These are phyloP conservation scores for Schwanniomyces sp. DNA, from an alignment of 805 yeast species.

Conservation along the genomic window DNA sequence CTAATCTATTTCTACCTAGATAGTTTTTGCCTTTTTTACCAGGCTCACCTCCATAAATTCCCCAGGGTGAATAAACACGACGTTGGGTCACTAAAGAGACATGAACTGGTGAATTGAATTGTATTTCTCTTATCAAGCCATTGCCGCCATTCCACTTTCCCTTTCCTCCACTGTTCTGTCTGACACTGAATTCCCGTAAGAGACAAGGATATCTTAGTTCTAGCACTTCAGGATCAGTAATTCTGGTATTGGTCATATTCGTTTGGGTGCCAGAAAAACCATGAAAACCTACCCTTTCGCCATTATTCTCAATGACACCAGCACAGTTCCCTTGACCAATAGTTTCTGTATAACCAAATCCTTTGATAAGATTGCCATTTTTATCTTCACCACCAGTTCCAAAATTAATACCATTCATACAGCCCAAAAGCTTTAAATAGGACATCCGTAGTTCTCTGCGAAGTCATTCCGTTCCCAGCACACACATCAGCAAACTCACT, in stretches of 20 bases:
- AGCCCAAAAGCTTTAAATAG: conserved; percentile 22
- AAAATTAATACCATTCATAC: conserved; percentile 20
- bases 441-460: conserved; percentile 18
- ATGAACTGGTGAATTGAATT: conserved; percentile 17
- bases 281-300: conserved; percentile 14
- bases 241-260: conserved; percentile 42
- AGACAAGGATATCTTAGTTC: conserved; percentile 20
- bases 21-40: conserved; percentile 38
- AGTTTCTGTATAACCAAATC: conserved; percentile 18
- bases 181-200: conserved; percentile 12
- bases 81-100: conserved; percentile 20
- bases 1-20: conserved; percentile 29
- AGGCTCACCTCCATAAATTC: conserved; percentile 30
- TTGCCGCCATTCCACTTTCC: conserved; percentile 22
- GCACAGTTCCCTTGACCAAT: conserved; percentile 20
- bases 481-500: conserved; percentile 17
- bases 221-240: conserved; percentile 23
- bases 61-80: conserved; percentile 20
- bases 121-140: conserved; percentile 19
- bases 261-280: conserved; percentile 38
- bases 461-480: conserved; percentile 20
- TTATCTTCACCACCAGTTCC: conserved; percentile 17
- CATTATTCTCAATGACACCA: conserved; percentile 10
- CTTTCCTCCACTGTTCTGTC: conserved; percentile 16
- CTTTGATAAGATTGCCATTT: conserved; percentile 14